Conservation (phyloP, 2,329 filamentous ascomycete species). For the Xylariaceae sp. region DNA sequence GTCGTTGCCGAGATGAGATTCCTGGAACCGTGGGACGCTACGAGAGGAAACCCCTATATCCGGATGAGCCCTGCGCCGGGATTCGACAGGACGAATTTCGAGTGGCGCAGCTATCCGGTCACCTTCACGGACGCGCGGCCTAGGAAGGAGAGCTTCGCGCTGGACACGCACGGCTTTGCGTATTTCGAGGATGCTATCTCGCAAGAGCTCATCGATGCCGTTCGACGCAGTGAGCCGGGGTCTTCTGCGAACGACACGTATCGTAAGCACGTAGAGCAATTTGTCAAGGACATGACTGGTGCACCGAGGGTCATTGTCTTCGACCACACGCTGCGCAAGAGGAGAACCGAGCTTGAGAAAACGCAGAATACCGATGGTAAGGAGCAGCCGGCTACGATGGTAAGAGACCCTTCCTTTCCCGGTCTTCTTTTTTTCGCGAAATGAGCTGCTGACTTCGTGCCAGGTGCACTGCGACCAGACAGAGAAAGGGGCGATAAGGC, state of each 20-base stretch:
- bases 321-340: slow-evolving; percentile 14
- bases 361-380: slow-evolving; percentile 10
- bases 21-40: slow-evolving; percentile 8
- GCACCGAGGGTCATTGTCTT: slow-evolving; percentile 13
- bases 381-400: slow-evolving; percentile 17
- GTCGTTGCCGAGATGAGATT: slow-evolving; percentile 4
- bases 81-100: slow-evolving; percentile 5
- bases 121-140: slow-evolving; percentile 1
- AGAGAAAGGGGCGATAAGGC: slow-evolving; percentile 3
- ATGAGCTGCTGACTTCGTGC: background rate
- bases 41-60: slow-evolving; percentile 5
- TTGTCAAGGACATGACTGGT: slow-evolving; percentile 11
- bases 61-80: background rate
- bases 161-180: slow-evolving; percentile 5
- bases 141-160: background rate
- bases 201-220: background rate
- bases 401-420: background rate
- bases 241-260: background rate
- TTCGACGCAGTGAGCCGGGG: background rate
- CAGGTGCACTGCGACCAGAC: slow-evolving; percentile 14
- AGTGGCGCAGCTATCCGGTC: slow-evolving; percentile 2
- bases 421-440: too few species aligned
- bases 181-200: slow-evolving; percentile 1
- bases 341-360: slow-evolving; percentile 1
- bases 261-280: slow-evolving; percentile 6